phyloP scores from a whole-genome alignment of 2,329 filamentous ascomycete genomes.

The Juglanconis juglandina region DNA sequence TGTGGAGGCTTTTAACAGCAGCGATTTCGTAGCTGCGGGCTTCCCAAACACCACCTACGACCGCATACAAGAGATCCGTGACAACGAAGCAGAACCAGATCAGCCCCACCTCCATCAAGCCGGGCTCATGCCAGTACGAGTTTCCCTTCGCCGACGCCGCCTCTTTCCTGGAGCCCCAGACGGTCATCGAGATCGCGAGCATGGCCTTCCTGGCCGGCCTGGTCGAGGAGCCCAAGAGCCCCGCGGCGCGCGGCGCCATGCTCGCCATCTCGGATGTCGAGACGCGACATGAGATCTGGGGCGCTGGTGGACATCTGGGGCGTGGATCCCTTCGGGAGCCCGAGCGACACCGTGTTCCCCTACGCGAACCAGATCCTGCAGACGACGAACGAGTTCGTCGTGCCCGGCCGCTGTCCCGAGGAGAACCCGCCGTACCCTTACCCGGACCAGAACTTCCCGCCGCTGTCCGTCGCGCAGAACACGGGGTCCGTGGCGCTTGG shows the following conservation, averaged over 20 bases:
- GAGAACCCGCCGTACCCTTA: conserved; percentile 35
- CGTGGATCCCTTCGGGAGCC: conserved; percentile 36
- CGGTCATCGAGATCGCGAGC: conserved; percentile 33
- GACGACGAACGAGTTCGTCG: conserved; percentile 30
- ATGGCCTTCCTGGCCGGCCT: conserved; percentile 39
- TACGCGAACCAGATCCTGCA: conserved; percentile 41
- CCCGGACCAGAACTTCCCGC: conserved; percentile 33
- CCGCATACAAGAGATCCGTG: conserved; percentile 33
- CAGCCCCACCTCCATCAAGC: conserved; percentile 38
- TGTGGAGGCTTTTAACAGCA: conserved; percentile 36
- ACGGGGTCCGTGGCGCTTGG: conserved; percentile 29
- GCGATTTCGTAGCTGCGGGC: conserved; percentile 26
- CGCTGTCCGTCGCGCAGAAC: conserved; percentile 25
- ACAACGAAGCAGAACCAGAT: conserved; percentile 44
- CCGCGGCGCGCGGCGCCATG: conserved; percentile 33
- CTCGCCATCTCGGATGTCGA: conserved; percentile 34
- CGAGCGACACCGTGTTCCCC: conserved; percentile 38
- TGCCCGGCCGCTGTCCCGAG: conserved; percentile 26
- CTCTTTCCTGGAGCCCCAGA: conserved; percentile 25
- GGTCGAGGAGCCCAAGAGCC: conserved; percentile 30
- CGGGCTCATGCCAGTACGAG: conserved; percentile 16
- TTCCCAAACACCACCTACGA: conserved; percentile 32
- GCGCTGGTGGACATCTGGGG: conserved; percentile 38
- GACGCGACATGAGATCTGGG: conserved; percentile 38
- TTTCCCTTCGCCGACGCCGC: background rate